Percentiles rank a stretch among this genome's conserved stretches.
Evolutionary conservation across 257 asterid genomes (phyloP).

Genomic region (Primulina eburnea): DNA sequence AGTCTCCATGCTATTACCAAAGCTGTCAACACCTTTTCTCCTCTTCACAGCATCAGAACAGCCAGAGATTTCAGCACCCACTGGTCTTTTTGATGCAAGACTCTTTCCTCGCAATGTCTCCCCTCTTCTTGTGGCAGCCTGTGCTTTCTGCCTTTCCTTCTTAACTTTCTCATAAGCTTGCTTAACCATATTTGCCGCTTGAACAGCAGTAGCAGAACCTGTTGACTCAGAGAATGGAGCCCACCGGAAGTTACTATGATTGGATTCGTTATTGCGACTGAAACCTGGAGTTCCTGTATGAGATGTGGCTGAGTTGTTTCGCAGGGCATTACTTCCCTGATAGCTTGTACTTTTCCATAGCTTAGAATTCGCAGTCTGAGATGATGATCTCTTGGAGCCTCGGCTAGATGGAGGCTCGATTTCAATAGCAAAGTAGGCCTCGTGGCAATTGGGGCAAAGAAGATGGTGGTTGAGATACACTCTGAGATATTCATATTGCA

Average conservation of each 20-base stretch:
- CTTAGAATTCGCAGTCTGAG: conserved; percentile 29
- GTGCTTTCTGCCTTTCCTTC: conserved; percentile 65
- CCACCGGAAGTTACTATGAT: conserved; percentile 48
- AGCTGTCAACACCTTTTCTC: conserved; percentile 48
- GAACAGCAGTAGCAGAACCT: conserved; percentile 48
- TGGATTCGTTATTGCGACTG: conserved; percentile 22
- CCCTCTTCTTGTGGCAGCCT: conserved; percentile 58
- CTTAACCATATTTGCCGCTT: conserved; percentile 71
- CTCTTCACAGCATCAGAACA: conserved; percentile 48
- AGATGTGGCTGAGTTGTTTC: conserved; percentile 29
- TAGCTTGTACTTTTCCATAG: conserved; percentile 31
- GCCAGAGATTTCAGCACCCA: conserved; percentile 31
- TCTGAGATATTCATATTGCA: conserved; percentile 77
- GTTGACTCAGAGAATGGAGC: conserved; percentile 58
- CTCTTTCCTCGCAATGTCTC: conserved; percentile 46
- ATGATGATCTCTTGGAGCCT: conserved; percentile 32
- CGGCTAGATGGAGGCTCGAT: conserved; percentile 52
- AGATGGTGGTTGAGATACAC: conserved; percentile 72
- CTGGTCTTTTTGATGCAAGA: conserved; percentile 42
- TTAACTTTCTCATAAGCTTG: conserved; percentile 77
- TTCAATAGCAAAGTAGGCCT: conserved; percentile 70
- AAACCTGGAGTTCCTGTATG: conserved; percentile 22
- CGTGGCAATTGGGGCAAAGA: conserved; percentile 75
- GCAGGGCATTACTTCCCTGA: conserved; percentile 28
- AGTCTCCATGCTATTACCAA: conserved; percentile 28